Percentiles rank a stretch among this genome's conserved stretches.
phyloP scores from a whole-genome alignment of 75 land plant species.

The Larix kaempferi region DNA sequence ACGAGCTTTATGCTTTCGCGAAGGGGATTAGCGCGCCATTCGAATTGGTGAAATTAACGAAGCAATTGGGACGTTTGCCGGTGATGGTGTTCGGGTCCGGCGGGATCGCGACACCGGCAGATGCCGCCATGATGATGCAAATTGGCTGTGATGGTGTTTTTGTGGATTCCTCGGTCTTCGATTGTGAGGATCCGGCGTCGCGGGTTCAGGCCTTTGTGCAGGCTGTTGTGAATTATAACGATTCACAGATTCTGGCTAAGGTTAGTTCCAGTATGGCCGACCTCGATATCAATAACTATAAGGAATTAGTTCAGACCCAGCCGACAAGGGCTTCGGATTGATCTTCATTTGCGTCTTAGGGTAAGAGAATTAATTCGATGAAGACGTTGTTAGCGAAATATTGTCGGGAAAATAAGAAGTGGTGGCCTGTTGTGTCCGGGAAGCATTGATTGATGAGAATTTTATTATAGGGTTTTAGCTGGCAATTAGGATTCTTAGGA shows the following conservation, averaged over 20 bases:
- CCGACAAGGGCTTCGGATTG: background rate
- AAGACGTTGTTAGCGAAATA: no score
- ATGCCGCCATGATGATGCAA: slow-evolving; percentile 77
- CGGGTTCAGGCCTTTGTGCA: slow-evolving; percentile 54
- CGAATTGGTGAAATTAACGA: slow-evolving; percentile 64
- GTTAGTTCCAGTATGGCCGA: slow-evolving; percentile 44
- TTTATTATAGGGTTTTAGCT: no score
- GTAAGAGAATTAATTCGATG: no score
- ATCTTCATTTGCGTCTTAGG: background rate
- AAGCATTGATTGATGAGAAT: no score
- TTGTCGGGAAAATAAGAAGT: no score
- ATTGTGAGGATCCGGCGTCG: slow-evolving; percentile 35
- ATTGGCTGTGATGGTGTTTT: slow-evolving; percentile 76
- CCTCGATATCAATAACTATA: background rate
- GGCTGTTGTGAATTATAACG: slow-evolving; percentile 72
- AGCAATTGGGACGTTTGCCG: slow-evolving; percentile 49
- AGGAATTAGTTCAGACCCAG: background rate
- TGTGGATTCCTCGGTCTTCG: slow-evolving; percentile 51
- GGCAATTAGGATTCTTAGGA: no score
- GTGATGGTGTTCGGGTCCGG: slow-evolving; percentile 61
- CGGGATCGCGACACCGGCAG: slow-evolving; percentile 70
- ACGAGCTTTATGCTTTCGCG: slow-evolving; percentile 60
- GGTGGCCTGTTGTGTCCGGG: no score
- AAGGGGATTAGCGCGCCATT: slow-evolving; percentile 55
- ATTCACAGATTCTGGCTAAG: slow-evolving; percentile 52